phyloP scores from a whole-genome alignment of 306 rosid genomes.

The Sechiopsis laciniata region DNA sequence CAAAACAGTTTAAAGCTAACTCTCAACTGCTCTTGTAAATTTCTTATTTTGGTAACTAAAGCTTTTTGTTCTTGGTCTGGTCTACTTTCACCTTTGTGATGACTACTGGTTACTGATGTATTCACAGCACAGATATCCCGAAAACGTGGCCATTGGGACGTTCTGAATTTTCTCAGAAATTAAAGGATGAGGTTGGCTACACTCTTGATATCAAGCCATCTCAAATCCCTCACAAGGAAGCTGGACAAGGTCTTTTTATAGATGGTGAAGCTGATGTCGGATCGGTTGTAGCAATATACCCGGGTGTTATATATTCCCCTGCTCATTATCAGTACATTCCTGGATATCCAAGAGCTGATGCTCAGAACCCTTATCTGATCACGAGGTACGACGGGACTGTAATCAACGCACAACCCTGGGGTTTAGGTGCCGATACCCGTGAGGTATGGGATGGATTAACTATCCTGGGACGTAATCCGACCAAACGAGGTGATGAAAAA shows the following conservation, averaged over 20 bases:
- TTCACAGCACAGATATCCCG: constrained; percentile 66
- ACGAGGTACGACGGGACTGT: constrained; percentile 76
- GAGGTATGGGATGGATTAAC: constrained; percentile 55
- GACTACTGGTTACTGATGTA: constrained; percentile 35
- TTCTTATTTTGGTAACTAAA: neutral
- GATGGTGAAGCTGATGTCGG: constrained; percentile 71
- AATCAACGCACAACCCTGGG: constrained; percentile 87
- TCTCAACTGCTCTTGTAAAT: neutral
- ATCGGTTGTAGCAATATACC: constrained; percentile 73
- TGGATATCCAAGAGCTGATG: constrained; percentile 78
- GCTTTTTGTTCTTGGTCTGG: neutral
- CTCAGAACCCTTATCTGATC: constrained; percentile 72
- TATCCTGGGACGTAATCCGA: constrained; percentile 26
- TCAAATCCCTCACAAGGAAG: constrained; percentile 63
- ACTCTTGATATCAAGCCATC: constrained; percentile 65
- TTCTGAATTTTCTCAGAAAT: constrained; percentile 52
- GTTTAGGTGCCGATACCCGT: constrained; percentile 55
- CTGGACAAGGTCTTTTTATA: constrained; percentile 71
- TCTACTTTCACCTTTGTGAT: neutral
- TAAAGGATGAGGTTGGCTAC: constrained; percentile 66
- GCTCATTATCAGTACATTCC: constrained; percentile 83
- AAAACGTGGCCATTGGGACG: constrained; percentile 46
- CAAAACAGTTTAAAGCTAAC: too few species aligned
- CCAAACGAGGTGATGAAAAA: constrained; percentile 35
- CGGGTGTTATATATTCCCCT: constrained; percentile 72